Base-by-base conservation (phyloP, 148 eudicot genomes). In the Vaccinium macrocarpon region DNA sequence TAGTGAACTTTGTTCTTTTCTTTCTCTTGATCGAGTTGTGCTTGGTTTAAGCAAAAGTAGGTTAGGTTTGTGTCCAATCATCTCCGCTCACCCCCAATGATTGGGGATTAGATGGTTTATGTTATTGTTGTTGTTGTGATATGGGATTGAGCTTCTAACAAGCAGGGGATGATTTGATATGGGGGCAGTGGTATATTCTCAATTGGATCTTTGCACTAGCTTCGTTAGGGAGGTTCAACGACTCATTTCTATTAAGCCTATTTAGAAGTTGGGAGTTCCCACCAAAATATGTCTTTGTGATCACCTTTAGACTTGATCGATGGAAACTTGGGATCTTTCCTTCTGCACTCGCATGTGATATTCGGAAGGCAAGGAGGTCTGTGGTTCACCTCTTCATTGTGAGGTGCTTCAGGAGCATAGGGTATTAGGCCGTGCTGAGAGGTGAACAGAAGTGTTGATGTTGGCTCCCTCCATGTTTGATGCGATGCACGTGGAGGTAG, bases 241-340 rank as follows among this genome's bases (percentile, higher is more conserved):
- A 12, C 38, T 27, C 72, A 27, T 66, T 66, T 16, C 74, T 6
- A 15, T 68, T 19, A 68, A 68, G 74, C 18, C 19, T 68, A 68
- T 68, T 68, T 68, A 42, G 74, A 68, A 68, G 74, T 68, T 29
- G 42, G 74, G 74, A 27, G 74, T 68, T 68, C 74, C 74, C 74
- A 13, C 74, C 42, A 25, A 68, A 25, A 68, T 27, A 11, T 68
- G 14, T 29, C 7, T 68, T 68, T 68, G 42, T 66, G 14, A 15
- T 3, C 74, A 68, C 38, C 38, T 12, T 68, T 68, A 11, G 74
- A 68, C 74, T 29, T 61, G 21, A 57, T 57, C 6, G 62, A 57
- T 57, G 68, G 68, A 9, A 61, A 61, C 27, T 61, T 61, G 27
- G 27, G 68, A 11, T 61, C 27, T n/a, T 61, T 61, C 9, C 68